Base-by-base conservation (phyloP, 768 basidiomycete species). In the Rhodotorula toruloides region DNA sequence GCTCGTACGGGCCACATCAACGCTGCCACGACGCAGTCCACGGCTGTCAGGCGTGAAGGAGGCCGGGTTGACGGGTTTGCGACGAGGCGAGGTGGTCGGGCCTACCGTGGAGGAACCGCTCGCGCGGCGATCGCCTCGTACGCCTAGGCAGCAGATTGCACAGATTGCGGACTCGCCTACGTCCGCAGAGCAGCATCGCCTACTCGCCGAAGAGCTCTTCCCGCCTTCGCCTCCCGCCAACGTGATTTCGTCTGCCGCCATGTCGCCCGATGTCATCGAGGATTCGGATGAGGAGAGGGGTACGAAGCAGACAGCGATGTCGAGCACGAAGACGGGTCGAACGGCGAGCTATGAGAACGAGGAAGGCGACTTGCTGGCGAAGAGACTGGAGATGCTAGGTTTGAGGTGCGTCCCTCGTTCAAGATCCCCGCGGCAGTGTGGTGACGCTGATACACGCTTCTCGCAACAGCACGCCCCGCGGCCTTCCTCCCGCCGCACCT, bases 191-290 rank as follows among this genome's bases (percentile, higher is more conserved):
- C 58, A 47, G 25, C 65, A 55, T 34, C 39, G 49, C 27, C 27
- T 37, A 2, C 58, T 67, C 7, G 66, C 60, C 4, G 44, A 46
- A 10, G 60, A 67, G 46, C 59, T 67, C 13, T 67, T 67, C 32
- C 66, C 66, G 17, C 66, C 66, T n/a, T 62, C 66, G 2, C 64
- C 64, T 7, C 58, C 58, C 19, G 9, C 34, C 22, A 22, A 34
- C 17, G 22, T 22, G 22, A 21, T 25, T 11, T n/a, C 52, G 8
- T 11, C n/a, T 11, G 12, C 25, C 1, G 19, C 4, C 4, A 21
- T 14, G 17, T 52, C 56, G 12, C 27, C 46, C 10, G 47, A 34
- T 27, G 13, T 56, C 34, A 36, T 61, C 31, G 36, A 40, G 4
- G 65, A 67, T 22, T 61, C 65, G 49, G 59, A n/a, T n/a, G n/a